Evolutionary conservation across 2,329 filamentous ascomycete genomes (phyloP), one percentile per base, ranked within the genome.

Genomic region (Sphaerulina musiva): DNA sequence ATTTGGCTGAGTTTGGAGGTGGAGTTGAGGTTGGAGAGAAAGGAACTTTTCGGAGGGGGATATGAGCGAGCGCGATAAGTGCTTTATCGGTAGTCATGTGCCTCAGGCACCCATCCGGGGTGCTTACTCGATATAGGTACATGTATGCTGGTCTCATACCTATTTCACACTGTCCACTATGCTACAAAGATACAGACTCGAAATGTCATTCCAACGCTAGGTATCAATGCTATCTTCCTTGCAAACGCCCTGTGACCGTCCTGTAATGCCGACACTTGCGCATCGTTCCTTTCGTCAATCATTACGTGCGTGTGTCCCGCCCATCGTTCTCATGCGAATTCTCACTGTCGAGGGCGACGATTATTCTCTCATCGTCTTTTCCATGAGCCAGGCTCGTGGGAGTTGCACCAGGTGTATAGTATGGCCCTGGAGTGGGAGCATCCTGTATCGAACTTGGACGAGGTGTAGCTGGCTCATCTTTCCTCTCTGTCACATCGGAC

Each of bases 271-370:
- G 54, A 50, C 44, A 58, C 57, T 48, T 56, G 51, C 51, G 47
- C 51, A 46, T 46, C 51, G 38, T 60, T 51, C 43, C 58, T 60
- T 55, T 60, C 56, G 53, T 59, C 40, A 57, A 46, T 56, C 56
- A 52, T 56, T 40, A 54, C 34, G 34, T 46, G 55, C 20, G 20
- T 44, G 34, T 50, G 38, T 46, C 43, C n/a, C 50, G 31, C 26
- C 44, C 40, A 40, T 53, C 39, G 17, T 46, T 26, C 4, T 20
- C 26, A 26, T 48, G 23, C 12, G 14, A 40, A 23, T 11, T 23
- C 34, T 23, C 40, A 2, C 39, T 20, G 4, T 8, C 40, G 31
- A 29, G 17, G 14, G 20, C 40, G 34, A 29, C 17, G 14, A 31
- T 23, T 12, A 31, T 31, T 3, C 26, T 17, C 4, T 36, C 46